Evolutionary conservation across 768 basidiomycete genomes (phyloP), one percentile per base, ranked within the genome.

Genomic region (Dendrothele bispora): DNA sequence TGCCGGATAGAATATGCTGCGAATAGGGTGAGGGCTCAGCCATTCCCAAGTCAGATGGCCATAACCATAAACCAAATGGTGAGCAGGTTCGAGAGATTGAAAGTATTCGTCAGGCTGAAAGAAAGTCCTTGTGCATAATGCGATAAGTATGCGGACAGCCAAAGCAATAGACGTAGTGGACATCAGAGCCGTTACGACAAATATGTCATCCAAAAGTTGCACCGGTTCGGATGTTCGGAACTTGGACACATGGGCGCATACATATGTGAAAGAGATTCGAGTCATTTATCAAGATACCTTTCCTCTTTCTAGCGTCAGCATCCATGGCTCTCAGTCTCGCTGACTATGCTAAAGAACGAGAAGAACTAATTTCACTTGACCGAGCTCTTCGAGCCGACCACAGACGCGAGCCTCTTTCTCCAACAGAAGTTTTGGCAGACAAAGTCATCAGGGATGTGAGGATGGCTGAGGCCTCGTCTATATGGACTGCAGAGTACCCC

Each of bases 61-160:
- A 67, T 92, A 92, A 38, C 94, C 93, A 62, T 91, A 98, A 41
- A 97, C 91, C 35, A 84, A 67, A 47, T 75, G 76, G 63, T 98
- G 89, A 0, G 97, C 97, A 38, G 91, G 88, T 62, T 99, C 97
- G 36, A 98, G 77, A 5, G 93, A 80, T 62, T 99, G 97, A 58
- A 88, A 98, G 66, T 89, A 95, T 66, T 98, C 97, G 65, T 99
- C 97, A 7, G 97, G 94, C 63, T 98, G 95, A 63, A 98, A 98
- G 70, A 88, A 89, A 4, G 94, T 91, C 45, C 78, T 76, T 0
- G 91, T 94, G 32, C 70, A 67, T 26, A 95, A 61, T 0, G 91
- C 86, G 37, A 90, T 70, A 7, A 69, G 49, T 42, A 88, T 63
- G 38, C 89, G 82, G 53, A 82, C 58, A 18, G 57, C 45, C 25